phyloP scores from a whole-genome alignment of 2,329 filamentous ascomycete species.

The Pezicula radicicola region DNA sequence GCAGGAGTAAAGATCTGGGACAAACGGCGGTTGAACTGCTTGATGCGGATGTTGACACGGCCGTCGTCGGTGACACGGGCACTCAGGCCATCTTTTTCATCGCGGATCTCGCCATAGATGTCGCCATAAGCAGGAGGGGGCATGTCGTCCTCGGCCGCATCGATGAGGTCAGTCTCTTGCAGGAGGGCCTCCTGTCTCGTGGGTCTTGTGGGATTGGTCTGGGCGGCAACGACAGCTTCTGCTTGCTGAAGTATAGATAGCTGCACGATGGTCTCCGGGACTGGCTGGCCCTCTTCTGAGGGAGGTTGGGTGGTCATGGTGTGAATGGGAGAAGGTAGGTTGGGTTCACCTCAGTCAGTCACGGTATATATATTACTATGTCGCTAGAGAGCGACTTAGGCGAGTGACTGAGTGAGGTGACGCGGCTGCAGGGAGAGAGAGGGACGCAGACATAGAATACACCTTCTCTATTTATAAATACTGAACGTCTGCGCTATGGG shows the following conservation, averaged over 20 bases:
- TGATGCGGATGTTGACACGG: slow-evolving; percentile 73
- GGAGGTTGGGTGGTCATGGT: slow-evolving; percentile 16
- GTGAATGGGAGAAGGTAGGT: slow-evolving; percentile 12
- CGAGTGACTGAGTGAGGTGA: slow-evolving; percentile 13
- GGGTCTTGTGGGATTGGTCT: slow-evolving; percentile 21
- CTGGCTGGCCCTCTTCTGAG: slow-evolving; percentile 15
- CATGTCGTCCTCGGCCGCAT: slow-evolving; percentile 20
- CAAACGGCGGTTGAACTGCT: slow-evolving; percentile 61
- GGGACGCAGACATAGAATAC: too few relatives aligned
- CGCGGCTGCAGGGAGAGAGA: slow-evolving; percentile 3
- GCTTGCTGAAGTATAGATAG: slow-evolving; percentile 28
- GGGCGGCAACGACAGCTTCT: slow-evolving; percentile 23
- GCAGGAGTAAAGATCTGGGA: slow-evolving; percentile 64
- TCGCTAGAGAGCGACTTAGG: slow-evolving; percentile 10
- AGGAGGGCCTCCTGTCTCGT: slow-evolving; percentile 19
- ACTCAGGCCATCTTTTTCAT: slow-evolving; percentile 34
- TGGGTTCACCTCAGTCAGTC: slow-evolving; percentile 11
- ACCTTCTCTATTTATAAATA: too few relatives aligned
- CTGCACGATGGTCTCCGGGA: slow-evolving; percentile 16
- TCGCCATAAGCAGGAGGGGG: slow-evolving; percentile 38
- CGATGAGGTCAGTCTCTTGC: slow-evolving; percentile 21
- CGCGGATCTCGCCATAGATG: slow-evolving; percentile 32
- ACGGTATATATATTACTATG: slow-evolving; percentile 4
- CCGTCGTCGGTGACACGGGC: slow-evolving; percentile 54
- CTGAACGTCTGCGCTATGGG: too few relatives aligned